A percentile compares a stretch with the other conserved stretches of the same genome.
These are phyloP conservation scores for Benincasa hispida DNA, from an alignment of 306 rosid genomes.

Conservation along the genomic window DNA sequence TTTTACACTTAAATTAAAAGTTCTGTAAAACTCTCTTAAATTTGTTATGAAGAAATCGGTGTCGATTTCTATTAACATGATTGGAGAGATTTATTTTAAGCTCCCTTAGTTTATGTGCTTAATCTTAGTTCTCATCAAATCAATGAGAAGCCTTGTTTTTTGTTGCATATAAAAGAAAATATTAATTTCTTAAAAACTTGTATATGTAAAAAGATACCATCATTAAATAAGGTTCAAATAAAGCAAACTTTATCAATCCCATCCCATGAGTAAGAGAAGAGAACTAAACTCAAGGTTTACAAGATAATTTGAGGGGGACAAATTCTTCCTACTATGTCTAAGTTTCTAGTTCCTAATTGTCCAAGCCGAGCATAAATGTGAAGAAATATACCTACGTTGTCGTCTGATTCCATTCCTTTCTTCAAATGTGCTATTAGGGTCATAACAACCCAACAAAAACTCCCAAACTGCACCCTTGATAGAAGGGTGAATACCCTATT, in stretches of 20 bases:
- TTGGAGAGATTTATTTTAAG: background rate
- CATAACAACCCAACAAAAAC: slow-evolving; percentile 88
- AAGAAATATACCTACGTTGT: slow-evolving; percentile 46
- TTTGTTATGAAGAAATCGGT: background rate
- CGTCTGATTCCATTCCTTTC: slow-evolving; percentile 65
- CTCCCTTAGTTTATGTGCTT: background rate
- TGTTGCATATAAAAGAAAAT: background rate
- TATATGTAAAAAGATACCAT: background rate
- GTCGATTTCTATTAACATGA: background rate
- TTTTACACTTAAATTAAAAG: background rate
- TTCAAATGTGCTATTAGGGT: slow-evolving; percentile 67
- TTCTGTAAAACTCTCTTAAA: background rate
- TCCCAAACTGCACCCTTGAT: slow-evolving; percentile 93
- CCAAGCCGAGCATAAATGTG: slow-evolving; percentile 1
- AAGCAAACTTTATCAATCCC: background rate
- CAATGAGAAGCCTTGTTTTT: background rate
- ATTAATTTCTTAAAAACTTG: background rate
- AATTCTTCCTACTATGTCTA: background rate
- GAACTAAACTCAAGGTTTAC: background rate
- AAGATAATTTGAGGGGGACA: background rate
- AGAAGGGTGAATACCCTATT: slow-evolving; percentile 92
- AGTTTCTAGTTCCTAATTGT: background rate
- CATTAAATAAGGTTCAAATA: background rate
- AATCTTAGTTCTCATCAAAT: background rate
- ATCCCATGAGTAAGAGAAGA: background rate